A percentile compares a stretch with the other conserved stretches of the same genome.
Conservation (phyloP, 2,329 filamentous ascomycete genomes). For the Alternaria infectoria region DNA sequence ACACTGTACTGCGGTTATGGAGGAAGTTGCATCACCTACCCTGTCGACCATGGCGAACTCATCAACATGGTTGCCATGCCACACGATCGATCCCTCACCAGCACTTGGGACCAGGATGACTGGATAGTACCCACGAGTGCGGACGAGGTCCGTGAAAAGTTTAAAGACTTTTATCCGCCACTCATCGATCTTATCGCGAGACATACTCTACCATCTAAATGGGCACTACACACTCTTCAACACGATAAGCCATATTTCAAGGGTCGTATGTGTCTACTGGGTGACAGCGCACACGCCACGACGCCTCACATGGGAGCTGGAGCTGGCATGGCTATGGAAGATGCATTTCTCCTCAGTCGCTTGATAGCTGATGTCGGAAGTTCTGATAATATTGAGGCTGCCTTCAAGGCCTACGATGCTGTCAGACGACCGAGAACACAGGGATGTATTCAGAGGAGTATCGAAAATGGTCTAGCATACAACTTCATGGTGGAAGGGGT, state of each 20-base stretch:
- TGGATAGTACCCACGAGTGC: constrained; percentile 27
- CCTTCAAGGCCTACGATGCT: constrained; percentile 47
- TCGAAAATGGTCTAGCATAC: constrained; percentile 24
- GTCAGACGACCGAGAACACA: constrained; percentile 48
- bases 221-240: constrained; percentile 60
- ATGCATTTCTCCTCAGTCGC: constrained; percentile 53
- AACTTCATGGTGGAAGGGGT: constrained; percentile 26
- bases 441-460: constrained; percentile 40
- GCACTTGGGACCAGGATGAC: constrained; percentile 12
- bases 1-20: constrained; percentile 64
- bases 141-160: constrained; percentile 24
- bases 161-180: constrained; percentile 19
- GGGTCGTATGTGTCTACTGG: constrained; percentile 54
- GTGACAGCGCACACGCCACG: constrained; percentile 62
- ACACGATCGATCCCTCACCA: constrained; percentile 10
- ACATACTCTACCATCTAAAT: constrained; percentile 49
- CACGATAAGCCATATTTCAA: constrained; percentile 53
- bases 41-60: constrained; percentile 61
- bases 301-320: constrained; percentile 61
- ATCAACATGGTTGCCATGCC: constrained; percentile 55
- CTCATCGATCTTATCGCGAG: constrained; percentile 19
- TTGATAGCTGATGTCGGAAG: constrained; percentile 33
- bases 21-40: constrained; percentile 66
- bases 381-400: constrained; percentile 29
- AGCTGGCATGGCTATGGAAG: constrained; percentile 62